phyloP scores from a whole-genome alignment of 2,329 filamentous ascomycete species.

The Oidium heveae region DNA sequence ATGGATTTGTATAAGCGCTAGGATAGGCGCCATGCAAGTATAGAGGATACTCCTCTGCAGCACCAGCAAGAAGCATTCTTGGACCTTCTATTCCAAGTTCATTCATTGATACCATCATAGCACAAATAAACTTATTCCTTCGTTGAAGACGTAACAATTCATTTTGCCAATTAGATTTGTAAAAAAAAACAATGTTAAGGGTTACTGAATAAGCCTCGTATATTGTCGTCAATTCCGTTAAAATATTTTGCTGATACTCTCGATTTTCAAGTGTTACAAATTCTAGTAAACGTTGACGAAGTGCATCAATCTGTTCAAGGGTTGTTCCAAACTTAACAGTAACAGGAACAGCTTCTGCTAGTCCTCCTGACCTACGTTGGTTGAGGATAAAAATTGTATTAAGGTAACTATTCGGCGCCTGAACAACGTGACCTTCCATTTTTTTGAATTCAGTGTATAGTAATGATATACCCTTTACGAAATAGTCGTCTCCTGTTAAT shows the following conservation, averaged over 20 bases:
- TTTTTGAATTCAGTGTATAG: conserved; percentile 97
- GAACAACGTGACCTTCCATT: conserved; percentile 89
- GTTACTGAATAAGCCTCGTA: conserved; percentile 65
- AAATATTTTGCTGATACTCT: conserved; percentile 65
- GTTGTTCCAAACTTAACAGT: conserved; percentile 76
- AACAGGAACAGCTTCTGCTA: conserved; percentile 67
- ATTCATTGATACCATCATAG: conserved; percentile 59
- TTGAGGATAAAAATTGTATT: conserved; percentile 91
- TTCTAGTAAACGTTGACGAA: conserved; percentile 56
- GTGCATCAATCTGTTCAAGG: conserved; percentile 53
- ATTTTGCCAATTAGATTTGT: conserved; percentile 93
- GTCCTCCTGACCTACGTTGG: conserved; percentile 65
- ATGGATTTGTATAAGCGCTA: background rate
- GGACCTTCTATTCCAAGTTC: conserved; percentile 15
- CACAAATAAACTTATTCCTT: conserved; percentile 83
- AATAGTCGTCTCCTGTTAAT: conserved; percentile 73
- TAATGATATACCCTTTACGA: conserved; percentile 79
- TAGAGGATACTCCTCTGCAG: conserved; percentile 10
- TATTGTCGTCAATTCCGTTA: conserved; percentile 61
- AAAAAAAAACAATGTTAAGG: conserved; percentile 87
- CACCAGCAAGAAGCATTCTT: conserved; percentile 13
- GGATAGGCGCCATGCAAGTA: conserved; percentile 11
- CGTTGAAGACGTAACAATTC: conserved; percentile 71
- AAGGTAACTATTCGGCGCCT: conserved; percentile 81
- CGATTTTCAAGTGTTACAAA: conserved; percentile 71